These are phyloP conservation scores for Trichoderma aggressivum DNA, from an alignment of 2,329 filamentous ascomycete species.

Conservation along the genomic window DNA sequence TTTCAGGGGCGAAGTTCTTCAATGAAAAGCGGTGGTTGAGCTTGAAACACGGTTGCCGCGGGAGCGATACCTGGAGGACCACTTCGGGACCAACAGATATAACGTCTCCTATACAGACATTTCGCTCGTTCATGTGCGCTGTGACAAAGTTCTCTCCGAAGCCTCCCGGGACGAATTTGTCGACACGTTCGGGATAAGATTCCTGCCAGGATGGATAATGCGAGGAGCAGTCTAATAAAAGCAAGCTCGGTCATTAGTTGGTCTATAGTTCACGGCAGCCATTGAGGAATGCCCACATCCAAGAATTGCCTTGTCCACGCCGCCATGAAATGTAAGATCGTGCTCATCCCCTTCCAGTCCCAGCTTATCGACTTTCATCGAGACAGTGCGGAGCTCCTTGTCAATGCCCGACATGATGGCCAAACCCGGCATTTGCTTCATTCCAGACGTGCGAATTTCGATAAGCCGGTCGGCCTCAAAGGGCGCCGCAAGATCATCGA, in stretches of 20 bases:
- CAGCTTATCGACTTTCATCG: conserved; percentile 43
- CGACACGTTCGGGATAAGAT: conserved; percentile 49
- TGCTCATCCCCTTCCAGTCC: conserved; percentile 61
- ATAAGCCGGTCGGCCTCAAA: conserved; percentile 49
- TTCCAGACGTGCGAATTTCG: conserved; percentile 55
- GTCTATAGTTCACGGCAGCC: background rate
- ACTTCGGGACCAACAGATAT: conserved; percentile 50
- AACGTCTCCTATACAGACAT: conserved; percentile 63
- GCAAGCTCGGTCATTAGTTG: background rate
- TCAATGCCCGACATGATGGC: conserved; percentile 55
- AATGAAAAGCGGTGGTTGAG: conserved; percentile 65
- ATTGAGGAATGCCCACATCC: conserved; percentile 43
- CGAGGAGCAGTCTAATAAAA: conserved; percentile 50
- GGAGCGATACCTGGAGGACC: conserved; percentile 57
- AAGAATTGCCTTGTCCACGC: conserved; percentile 61
- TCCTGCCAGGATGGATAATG: conserved; percentile 56
- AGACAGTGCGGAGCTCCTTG: conserved; percentile 44
- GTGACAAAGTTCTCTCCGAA: conserved; percentile 65
- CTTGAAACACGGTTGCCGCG: conserved; percentile 65
- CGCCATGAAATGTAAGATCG: conserved; percentile 59
- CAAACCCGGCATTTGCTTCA: conserved; percentile 53
- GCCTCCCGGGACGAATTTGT: conserved; percentile 53
- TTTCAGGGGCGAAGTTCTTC: conserved; percentile 58
- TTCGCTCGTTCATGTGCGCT: conserved; percentile 57
- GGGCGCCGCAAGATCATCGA: conserved; percentile 40